Conservation (phyloP, 1,139 yeast genomes). For the Fermentozyma sake region DNA sequence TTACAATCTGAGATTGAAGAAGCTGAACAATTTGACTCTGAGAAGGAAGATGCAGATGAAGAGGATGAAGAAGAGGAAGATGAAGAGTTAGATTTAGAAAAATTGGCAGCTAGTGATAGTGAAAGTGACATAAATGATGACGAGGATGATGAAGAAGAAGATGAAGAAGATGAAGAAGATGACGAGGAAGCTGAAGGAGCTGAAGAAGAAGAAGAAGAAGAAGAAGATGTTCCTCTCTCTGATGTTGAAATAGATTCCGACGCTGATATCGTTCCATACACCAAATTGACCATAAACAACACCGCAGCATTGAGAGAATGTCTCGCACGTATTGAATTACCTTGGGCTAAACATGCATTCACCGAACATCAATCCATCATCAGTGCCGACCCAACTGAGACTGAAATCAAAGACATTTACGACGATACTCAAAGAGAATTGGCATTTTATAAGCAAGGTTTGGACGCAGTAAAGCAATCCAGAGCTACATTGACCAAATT, state of each 20-base stretch:
- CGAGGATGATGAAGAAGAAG: constrained; percentile 39
- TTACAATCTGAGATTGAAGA: constrained; percentile 16
- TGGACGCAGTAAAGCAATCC: constrained; percentile 76
- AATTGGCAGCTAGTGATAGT: constrained; percentile 51
- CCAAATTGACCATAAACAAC: constrained; percentile 78
- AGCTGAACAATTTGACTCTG: constrained; percentile 15
- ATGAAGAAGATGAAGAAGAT: constrained; percentile 41
- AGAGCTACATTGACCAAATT: constrained; percentile 60
- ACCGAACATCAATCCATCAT: constrained; percentile 78
- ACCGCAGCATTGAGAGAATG: constrained; percentile 65
- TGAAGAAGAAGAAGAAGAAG: constrained; percentile 38
- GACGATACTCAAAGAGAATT: constrained; percentile 83
- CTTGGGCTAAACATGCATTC: constrained; percentile 70
- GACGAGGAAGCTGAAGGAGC: constrained; percentile 38
- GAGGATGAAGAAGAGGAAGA: constrained; percentile 27
- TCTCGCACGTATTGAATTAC: constrained; percentile 62
- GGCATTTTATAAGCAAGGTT: constrained; percentile 77
- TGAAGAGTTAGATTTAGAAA: constrained; percentile 46
- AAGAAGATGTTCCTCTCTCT: constrained; percentile 68
- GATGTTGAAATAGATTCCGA: constrained; percentile 82
- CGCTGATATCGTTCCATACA: constrained; percentile 85
- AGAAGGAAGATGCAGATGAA: constrained; percentile 26
- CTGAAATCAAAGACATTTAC: constrained; percentile 77
- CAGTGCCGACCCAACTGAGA: constrained; percentile 55
- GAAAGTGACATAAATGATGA: constrained; percentile 39